These are phyloP conservation scores for Microstegium vimineum DNA, from an alignment of 176 grass and related monocot genomes.

Conservation along the genomic window DNA sequence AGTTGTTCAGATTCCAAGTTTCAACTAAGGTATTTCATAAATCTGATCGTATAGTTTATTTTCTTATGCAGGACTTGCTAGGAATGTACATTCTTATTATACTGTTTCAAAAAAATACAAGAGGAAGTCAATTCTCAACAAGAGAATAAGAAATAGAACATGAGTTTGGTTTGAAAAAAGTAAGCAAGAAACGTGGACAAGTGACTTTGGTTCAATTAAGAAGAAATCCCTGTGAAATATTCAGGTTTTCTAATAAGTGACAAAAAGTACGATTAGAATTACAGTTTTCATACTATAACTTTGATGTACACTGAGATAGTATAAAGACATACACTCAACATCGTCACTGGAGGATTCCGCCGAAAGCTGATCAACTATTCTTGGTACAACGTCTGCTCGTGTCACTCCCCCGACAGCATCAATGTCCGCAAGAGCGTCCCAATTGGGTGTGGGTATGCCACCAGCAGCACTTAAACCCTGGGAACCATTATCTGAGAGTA, in stretches of 20 bases:
- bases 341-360: slow-evolving; percentile 73
- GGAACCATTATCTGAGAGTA: slow-evolving; percentile 93
- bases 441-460: slow-evolving; percentile 95
- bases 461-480: slow-evolving; percentile 91
- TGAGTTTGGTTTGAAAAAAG: slow-evolving; percentile 6
- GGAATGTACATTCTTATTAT: background rate
- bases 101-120: background rate
- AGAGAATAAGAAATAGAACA: background rate
- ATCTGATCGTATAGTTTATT: background rate
- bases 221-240: background rate
- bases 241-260: background rate
- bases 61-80: slow-evolving; percentile 8
- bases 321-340: slow-evolving; percentile 60
- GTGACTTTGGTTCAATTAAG: background rate
- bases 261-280: background rate
- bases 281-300: slow-evolving; percentile 18
- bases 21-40: slow-evolving; percentile 16
- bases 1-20: slow-evolving; percentile 10
- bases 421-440: slow-evolving; percentile 97
- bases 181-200: slow-evolving; percentile 1
- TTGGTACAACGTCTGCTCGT: slow-evolving; percentile 88
- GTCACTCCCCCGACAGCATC: slow-evolving; percentile 95
- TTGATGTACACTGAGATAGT: slow-evolving; percentile 18
- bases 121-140: background rate
- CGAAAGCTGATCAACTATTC: slow-evolving; percentile 89